These are phyloP conservation scores for Cytospora leucostoma DNA, from an alignment of 2,329 filamentous ascomycete genomes.

Conservation along the genomic window DNA sequence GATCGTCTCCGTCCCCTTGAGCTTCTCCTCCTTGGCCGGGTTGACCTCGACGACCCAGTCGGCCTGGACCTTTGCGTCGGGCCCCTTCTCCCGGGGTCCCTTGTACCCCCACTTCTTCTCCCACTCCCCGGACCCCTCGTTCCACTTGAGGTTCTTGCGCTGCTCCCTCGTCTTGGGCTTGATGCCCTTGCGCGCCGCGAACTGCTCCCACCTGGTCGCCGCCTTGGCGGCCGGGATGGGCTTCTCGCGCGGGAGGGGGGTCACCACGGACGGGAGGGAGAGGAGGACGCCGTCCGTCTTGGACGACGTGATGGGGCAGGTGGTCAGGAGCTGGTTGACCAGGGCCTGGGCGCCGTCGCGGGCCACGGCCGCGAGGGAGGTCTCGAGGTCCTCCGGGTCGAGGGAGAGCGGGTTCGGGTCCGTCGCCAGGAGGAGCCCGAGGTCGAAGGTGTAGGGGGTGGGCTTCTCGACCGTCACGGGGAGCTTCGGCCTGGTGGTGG, in stretches of 20 bases:
- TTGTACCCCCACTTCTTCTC: conserved; percentile 94
- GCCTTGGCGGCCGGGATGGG: conserved; percentile 78
- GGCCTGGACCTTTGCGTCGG: conserved; percentile 55
- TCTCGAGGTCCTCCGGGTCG: conserved; percentile 58
- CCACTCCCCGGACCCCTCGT: conserved; percentile 85
- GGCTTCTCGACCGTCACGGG: conserved; percentile 74
- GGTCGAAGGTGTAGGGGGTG: conserved; percentile 89
- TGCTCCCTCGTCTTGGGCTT: conserved; percentile 81
- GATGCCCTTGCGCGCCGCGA: conserved; percentile 97
- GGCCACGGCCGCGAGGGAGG: conserved; percentile 69
- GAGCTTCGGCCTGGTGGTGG: conserved; percentile 47
- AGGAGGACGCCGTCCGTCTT: conserved; percentile 70
- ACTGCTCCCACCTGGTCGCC: conserved; percentile 92
- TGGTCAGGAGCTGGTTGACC: conserved; percentile 91
- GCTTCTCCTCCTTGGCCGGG: conserved; percentile 65
- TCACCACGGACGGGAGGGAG: conserved; percentile 69
- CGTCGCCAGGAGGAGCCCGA: conserved; percentile 81
- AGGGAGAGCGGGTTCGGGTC: conserved; percentile 81
- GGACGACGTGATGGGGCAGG: conserved; percentile 75
- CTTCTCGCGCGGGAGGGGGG: conserved; percentile 84
- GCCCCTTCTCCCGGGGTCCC: conserved; percentile 62
- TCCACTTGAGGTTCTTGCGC: conserved; percentile 73
- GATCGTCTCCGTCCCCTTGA: conserved; percentile 63
- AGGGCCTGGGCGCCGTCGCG: conserved; percentile 90
- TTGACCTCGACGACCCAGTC: conserved; percentile 95